Evolutionary conservation across 2,329 filamentous ascomycete genomes (phyloP), one percentile per base, ranked within the genome.

Genomic region (Pseudogymnoascus sp.): DNA sequence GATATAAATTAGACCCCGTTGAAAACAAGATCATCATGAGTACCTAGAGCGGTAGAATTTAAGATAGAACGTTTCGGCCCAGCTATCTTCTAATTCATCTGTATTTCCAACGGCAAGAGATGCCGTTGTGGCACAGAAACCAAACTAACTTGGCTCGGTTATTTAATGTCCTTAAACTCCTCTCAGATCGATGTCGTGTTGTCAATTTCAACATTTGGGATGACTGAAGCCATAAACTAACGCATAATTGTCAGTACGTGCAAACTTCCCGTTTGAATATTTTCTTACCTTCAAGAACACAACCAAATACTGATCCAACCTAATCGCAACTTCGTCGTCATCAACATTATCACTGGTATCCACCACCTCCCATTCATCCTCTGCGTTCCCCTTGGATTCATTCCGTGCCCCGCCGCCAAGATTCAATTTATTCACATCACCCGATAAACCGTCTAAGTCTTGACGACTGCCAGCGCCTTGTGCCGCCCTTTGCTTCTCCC

Each of bases 301-400:
- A 14, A 94, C 87, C 32, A 94, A 79, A 70, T 94, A 94, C 75
- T 94, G 90, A 69, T 94, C 90, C 18, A 93, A 89, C 14, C 90
- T 82, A 65, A 93, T 92, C 25, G 89, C 89, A 37, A 89, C 86
- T 71, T 91, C 89, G 30, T 91, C 88, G 61, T 89, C 87, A 4
- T 78, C 78, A 57, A 84, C 81, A 62, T 79, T 79, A 63, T 82
- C 81, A 54, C 78, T 77, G 65, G 82, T 79, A 67, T 82, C 75
- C 2, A 88, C 79, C 65, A 87, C 83, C 69, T 88, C 85, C 85
- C 85, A 88, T 67, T 86, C 85, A 64, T 87, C 81, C 39, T 74
- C 77, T 50, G 78, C 75, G 64, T 73, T 79, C 6, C 78, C 79
- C 34, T 37, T 37, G 34, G 34, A 37, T 37, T 37, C 34, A 37